Evolutionary conservation across 495 filamentous ascomycete genomes (phyloP).

Genomic region (Trichoderma reesei): DNA sequence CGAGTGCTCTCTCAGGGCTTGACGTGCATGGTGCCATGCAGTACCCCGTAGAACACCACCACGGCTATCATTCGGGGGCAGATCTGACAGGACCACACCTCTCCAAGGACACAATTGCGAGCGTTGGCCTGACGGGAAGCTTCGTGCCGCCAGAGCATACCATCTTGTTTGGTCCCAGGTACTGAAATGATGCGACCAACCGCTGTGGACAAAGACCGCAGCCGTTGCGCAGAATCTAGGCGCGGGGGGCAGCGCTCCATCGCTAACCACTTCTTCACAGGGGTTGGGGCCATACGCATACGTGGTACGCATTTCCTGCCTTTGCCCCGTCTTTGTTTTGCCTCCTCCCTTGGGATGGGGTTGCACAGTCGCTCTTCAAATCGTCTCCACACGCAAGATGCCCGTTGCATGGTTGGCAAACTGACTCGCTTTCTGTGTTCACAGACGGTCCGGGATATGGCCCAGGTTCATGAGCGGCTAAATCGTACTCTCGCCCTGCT

Average conservation of each 20-base stretch:
- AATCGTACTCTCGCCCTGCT: background rate
- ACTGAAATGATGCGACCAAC: background rate
- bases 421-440: background rate
- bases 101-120: background rate
- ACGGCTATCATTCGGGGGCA: background rate
- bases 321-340: background rate
- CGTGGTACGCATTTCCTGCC: background rate
- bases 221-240: background rate
- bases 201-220: background rate
- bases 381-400: background rate
- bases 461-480: background rate
- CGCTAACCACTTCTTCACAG: background rate
- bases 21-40: background rate
- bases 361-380: background rate
- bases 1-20: no score
- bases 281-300: background rate
- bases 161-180: no score
- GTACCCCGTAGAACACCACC: background rate
- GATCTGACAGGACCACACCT: background rate
- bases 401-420: background rate
- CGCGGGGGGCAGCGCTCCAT: background rate
- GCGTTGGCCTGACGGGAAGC: background rate
- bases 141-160: background rate
- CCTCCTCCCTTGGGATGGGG: background rate
- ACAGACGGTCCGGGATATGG: no score